phyloP scores from a whole-genome alignment of 2,329 filamentous ascomycete genomes.

The Chaetothyriales sp. region DNA sequence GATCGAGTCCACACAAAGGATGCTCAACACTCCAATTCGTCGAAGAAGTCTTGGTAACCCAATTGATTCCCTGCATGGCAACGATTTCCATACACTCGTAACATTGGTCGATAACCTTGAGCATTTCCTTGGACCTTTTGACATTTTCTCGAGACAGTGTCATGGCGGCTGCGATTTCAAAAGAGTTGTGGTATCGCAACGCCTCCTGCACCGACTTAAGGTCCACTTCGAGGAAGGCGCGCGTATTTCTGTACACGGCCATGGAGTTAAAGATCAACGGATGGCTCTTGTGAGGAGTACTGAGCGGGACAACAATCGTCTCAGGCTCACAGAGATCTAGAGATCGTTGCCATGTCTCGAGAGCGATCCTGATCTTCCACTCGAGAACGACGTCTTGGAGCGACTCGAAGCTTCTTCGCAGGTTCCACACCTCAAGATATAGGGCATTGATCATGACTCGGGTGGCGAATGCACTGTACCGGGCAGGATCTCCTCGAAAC shows the following conservation, averaged over 20 bases:
- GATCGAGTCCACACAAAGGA: constrained; percentile 85
- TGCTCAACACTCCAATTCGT: constrained; percentile 99
- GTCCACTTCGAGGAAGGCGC: constrained; percentile 83
- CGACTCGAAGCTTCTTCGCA: constrained; percentile 95
- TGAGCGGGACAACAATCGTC: constrained; percentile 72
- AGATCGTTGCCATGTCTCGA: constrained; percentile 98
- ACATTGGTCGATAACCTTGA: constrained; percentile 95
- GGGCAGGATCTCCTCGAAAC: constrained; percentile 79
- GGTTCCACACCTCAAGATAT: constrained; percentile 97
- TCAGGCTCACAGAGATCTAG: constrained; percentile 88
- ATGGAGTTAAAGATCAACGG: constrained; percentile 96
- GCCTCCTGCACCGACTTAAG: constrained; percentile 93
- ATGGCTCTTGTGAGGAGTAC: constrained; percentile 88
- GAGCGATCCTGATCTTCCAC: constrained; percentile 87
- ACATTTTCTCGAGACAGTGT: constrained; percentile 85
- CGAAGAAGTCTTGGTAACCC: constrained; percentile 93
- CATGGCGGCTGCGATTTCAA: constrained; percentile 95
- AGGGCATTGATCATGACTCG: constrained; percentile 98
- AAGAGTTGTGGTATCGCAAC: constrained; percentile 89
- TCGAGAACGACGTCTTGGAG: constrained; percentile 95
- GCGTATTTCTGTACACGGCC: constrained; percentile 90
- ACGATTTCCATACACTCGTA: constrained; percentile 97
- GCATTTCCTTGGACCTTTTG: constrained; percentile 91
- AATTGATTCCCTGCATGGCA: constrained; percentile 83
- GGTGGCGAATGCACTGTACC: constrained; percentile 92